Evolutionary conservation across 2,329 filamentous ascomycete species (phyloP), one percentile per base, ranked within the genome.

Genomic region (Cladosporium sp.): DNA sequence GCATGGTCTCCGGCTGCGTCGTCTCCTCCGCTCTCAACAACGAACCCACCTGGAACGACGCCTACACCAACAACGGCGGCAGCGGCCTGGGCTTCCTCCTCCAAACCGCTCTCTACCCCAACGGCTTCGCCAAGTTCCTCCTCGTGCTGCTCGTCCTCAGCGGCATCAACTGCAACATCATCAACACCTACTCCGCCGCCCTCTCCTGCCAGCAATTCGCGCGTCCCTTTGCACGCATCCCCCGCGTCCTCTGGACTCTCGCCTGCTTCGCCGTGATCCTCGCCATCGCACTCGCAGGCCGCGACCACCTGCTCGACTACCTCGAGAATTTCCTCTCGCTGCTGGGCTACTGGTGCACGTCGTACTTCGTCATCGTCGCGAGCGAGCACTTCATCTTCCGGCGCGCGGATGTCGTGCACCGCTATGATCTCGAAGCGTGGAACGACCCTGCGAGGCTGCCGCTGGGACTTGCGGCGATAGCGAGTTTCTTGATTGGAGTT

Each of bases 151-250:
- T 78, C 7, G 75, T 78, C 8, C 71, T 78, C 1, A 73, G 71
- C 28, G 76, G 75, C 63, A 78, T 80, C 74, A 78, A 79, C 73
- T 74, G 72, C 67, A 76, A 76, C 65, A 78, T 78, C 72, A 77
- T 79, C 71, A 78, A 76, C 73, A 78, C 76, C 55, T 80, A 83
- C 73, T 78, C 75, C 59, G 78, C 78, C 21, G 81, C 80, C 2
- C 75, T 83, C 14, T 79, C 78, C 24, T 78, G 81, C 68, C 80
- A 82, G 74, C 78, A 82, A 70, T 80, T 84, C 69, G 79, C 80
- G 30, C 78, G 80, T 63, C 79, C 80, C 30, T 80, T 81, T 44
- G 81, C 83, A n/a, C 83, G 81, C 18, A 81, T 86, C 49, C 85
- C 83, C 30, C 83, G 81, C 55, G 80, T 82, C 68, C 75, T 83